Evolutionary conservation across 495 filamentous ascomycete genomes (phyloP).

Genomic region (Glutinoglossum americanum): DNA sequence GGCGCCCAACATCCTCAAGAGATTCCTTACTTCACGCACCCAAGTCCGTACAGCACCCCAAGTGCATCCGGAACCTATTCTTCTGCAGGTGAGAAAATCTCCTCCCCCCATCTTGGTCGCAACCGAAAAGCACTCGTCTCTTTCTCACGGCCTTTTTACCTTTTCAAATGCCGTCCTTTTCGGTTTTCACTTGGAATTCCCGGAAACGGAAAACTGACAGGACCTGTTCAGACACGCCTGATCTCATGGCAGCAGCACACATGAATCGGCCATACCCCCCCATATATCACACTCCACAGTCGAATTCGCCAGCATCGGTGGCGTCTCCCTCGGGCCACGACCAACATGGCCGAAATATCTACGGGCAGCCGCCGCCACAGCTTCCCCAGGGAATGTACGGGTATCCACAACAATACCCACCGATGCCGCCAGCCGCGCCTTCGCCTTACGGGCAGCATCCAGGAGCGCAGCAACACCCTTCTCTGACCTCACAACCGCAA

Average conservation of each 20-base stretch:
- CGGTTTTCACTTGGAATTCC: not conserved
- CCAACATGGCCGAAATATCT: slow-evolving; percentile 60
- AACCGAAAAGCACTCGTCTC: not conserved
- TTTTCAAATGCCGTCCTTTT: not conserved
- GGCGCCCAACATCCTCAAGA: slow-evolving; percentile 31
- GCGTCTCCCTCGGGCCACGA: slow-evolving; percentile 78
- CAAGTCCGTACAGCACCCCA: slow-evolving; percentile 49
- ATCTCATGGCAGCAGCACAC: slow-evolving; percentile 84
- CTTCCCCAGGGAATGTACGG: slow-evolving; percentile 46
- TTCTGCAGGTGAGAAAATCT: slow-evolving; percentile 45
- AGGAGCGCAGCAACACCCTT: slow-evolving; percentile 38
- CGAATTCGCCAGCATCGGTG: slow-evolving; percentile 88
- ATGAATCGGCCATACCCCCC: slow-evolving; percentile 77
- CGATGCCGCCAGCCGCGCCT: slow-evolving; percentile 45
- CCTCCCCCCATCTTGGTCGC: not conserved
- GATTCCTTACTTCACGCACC: slow-evolving; percentile 46
- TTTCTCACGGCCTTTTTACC: not conserved
- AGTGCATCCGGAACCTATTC: slow-evolving; percentile 49
- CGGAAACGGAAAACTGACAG: not conserved
- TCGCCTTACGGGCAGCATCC: slow-evolving; percentile 62
- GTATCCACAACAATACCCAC: slow-evolving; percentile 52
- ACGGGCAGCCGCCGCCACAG: slow-evolving; percentile 59
- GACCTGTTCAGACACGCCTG: slow-evolving; percentile 43
- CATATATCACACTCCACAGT: slow-evolving; percentile 91
- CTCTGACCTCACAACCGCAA: slow-evolving; percentile 34